These are phyloP conservation scores for Telfairia occidentalis DNA, from an alignment of 331 rosid genomes.

Conservation along the genomic window DNA sequence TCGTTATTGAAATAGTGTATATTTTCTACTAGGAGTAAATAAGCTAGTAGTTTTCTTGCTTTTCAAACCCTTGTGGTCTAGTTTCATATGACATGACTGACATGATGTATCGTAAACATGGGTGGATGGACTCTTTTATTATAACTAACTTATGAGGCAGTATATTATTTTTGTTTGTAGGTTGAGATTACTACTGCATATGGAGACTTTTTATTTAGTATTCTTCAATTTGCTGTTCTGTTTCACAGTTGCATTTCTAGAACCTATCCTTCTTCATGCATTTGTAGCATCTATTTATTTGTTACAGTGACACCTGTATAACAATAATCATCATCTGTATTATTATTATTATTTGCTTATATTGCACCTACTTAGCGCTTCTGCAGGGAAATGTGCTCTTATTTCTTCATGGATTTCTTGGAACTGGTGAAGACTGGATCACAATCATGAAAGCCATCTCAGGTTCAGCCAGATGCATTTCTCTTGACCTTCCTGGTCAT, in stretches of 20 bases:
- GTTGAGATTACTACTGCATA: not conserved
- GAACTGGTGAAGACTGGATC: slow-evolving; percentile 86
- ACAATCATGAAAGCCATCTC: slow-evolving; percentile 68
- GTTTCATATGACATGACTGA: not conserved
- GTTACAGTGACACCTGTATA: not conserved
- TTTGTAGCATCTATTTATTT: not conserved
- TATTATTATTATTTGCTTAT: slow-evolving; percentile 13
- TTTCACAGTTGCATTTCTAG: not conserved
- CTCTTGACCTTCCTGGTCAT: slow-evolving; percentile 90
- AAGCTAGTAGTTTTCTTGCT: not conserved
- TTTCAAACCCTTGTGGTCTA: not conserved
- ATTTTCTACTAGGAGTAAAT: not conserved
- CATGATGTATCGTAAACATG: not conserved
- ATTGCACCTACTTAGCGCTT: slow-evolving; percentile 20
- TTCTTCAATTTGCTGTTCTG: not conserved
- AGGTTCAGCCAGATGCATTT: slow-evolving; percentile 70
- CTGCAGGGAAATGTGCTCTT: slow-evolving; percentile 61
- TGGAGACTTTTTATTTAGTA: not conserved
- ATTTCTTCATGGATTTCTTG: slow-evolving; percentile 95
- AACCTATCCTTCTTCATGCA: not conserved
- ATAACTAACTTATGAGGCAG: not conserved
- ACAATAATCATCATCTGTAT: slow-evolving; percentile 10
- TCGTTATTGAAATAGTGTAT: not conserved
- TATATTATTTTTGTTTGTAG: not conserved
- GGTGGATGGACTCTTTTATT: not conserved